These are phyloP conservation scores for Ganoderma sinense DNA, from an alignment of 1,284 basidiomycete genomes.

Conservation along the genomic window DNA sequence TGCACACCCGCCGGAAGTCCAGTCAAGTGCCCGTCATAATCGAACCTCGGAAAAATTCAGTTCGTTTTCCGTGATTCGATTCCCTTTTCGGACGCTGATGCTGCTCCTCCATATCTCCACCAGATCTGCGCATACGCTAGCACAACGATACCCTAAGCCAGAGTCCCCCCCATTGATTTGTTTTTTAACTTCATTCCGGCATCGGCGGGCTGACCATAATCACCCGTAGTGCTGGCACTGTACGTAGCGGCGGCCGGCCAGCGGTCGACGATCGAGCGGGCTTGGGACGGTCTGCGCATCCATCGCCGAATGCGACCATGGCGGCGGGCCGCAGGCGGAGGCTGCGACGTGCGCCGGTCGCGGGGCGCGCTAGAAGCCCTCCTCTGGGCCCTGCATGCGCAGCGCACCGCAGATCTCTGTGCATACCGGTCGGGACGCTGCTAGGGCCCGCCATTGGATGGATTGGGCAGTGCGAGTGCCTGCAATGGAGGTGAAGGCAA, in stretches of 20 bases:
- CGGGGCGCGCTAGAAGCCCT: background rate
- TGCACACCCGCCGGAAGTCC: background rate
- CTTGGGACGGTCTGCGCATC: background rate
- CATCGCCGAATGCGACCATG: background rate
- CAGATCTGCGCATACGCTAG: background rate
- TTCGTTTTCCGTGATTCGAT: background rate
- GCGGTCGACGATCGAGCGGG: background rate
- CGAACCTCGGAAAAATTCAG: background rate
- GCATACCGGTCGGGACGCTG: background rate
- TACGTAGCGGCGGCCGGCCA: background rate
- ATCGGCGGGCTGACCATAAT: background rate
- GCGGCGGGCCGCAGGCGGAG: background rate
- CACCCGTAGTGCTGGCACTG: background rate
- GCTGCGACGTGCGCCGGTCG: background rate
- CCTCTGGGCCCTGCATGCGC: background rate
- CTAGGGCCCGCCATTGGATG: background rate
- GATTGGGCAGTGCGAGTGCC: background rate
- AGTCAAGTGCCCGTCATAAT: constrained; percentile 1
- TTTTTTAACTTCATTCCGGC: background rate
- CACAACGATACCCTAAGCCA: background rate
- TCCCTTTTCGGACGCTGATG: constrained; percentile 1
- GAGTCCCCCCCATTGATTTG: background rate
- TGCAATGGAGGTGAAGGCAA: background rate
- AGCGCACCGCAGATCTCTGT: constrained; percentile 3
- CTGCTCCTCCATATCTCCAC: constrained; percentile 1